A percentile compares a stretch with the other conserved stretches of the same genome.
phyloP scores from a whole-genome alignment of 83 land plant genomes.

The Picea abies region DNA sequence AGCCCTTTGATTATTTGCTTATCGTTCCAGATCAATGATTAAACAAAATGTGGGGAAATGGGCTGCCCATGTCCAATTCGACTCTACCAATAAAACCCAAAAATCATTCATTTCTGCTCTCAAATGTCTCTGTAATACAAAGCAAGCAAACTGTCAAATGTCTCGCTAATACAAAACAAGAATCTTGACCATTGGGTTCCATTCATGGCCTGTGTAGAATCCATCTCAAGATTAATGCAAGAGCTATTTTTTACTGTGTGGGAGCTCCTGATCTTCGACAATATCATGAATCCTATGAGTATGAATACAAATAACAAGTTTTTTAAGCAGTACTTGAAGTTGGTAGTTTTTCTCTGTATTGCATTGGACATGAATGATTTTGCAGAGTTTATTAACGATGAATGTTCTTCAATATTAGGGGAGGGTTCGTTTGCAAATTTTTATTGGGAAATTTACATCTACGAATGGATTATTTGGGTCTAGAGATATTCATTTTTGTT shows the following conservation, averaged over 20 bases:
- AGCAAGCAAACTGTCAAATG: too few species aligned
- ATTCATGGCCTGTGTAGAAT: too few species aligned
- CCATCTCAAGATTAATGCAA: too few species aligned
- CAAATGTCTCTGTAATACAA: too few species aligned
- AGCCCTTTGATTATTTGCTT: slow-evolving; percentile 58
- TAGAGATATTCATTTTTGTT: slow-evolving; percentile 40
- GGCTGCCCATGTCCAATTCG: not conserved
- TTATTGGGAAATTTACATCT: slow-evolving; percentile 28
- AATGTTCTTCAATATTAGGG: slow-evolving; percentile 8
- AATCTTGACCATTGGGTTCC: too few species aligned
- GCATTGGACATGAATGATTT: not conserved
- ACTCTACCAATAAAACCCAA: too few species aligned
- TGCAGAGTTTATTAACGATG: slow-evolving; percentile 23
- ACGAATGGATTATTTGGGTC: slow-evolving; percentile 25
- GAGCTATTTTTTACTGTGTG: not conserved
- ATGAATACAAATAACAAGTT: slow-evolving; percentile 8
- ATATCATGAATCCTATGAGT: not conserved
- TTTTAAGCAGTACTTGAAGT: slow-evolving; percentile 25
- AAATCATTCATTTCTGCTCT: too few species aligned
- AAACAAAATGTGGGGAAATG: slow-evolving; percentile 22
- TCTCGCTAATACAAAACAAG: too few species aligned
- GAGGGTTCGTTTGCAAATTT: not conserved
- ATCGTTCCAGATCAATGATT: slow-evolving; percentile 43
- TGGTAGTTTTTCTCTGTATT: slow-evolving; percentile 49
- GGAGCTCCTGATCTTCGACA: not conserved